A percentile compares a stretch with the other conserved stretches of the same genome.
These are phyloP conservation scores for Fusarium sp. DNA, from an alignment of 2,329 filamentous ascomycete species.

Conservation along the genomic window DNA sequence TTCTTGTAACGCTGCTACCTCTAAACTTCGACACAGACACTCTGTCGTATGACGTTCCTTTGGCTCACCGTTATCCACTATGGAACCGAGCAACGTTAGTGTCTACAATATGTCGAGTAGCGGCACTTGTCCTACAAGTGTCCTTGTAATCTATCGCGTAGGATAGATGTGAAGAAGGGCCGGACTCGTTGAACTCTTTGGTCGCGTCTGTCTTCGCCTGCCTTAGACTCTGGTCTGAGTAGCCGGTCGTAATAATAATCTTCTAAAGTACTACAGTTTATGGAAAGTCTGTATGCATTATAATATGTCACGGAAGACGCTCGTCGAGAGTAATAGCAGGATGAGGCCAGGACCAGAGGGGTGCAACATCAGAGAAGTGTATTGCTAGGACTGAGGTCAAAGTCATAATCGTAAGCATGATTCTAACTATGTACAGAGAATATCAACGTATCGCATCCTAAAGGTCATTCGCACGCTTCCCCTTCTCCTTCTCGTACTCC, in stretches of 20 bases:
- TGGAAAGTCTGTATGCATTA: not conserved
- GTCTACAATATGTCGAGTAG: not conserved
- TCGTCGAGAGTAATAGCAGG: not conserved
- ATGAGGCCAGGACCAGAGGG: no score
- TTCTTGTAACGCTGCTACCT: not conserved
- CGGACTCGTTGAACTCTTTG: not conserved
- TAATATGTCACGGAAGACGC: no score
- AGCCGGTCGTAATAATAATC: not conserved
- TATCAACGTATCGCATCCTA: not conserved
- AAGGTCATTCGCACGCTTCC: slow-evolving; percentile 3
- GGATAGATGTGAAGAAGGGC: no score
- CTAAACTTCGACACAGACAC: not conserved
- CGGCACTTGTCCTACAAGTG: not conserved
- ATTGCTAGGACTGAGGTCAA: not conserved
- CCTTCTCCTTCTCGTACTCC: slow-evolving; percentile 58
- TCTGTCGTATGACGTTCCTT: not conserved
- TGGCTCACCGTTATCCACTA: not conserved
- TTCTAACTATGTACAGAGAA: not conserved
- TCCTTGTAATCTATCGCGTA: no score
- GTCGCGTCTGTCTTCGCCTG: not conserved
- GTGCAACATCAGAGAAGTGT: not conserved
- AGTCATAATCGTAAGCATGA: not conserved
- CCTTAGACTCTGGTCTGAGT: not conserved
- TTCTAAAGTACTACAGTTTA: rapidly evolving
- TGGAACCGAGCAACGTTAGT: not conserved